Percentiles rank a stretch among this genome's conserved stretches.
Evolutionary conservation across 164 flowering plant genomes (phyloP).

Genomic region (Piper betle): DNA sequence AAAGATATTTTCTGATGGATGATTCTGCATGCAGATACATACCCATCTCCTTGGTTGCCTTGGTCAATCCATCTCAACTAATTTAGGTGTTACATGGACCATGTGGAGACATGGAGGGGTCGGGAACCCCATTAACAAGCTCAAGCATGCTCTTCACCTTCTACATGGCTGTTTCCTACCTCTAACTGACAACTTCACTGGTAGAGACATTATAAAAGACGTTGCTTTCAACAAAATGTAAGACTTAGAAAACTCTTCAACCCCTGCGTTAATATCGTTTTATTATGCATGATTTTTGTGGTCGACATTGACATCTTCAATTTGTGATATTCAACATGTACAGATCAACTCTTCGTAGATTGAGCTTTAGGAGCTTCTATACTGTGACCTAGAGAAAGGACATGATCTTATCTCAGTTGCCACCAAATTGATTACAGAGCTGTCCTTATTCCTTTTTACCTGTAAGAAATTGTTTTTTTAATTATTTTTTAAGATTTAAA

Average conservation of each 20-base stretch:
- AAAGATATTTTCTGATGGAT: no score
- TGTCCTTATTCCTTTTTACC: no score
- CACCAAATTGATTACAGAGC: no score
- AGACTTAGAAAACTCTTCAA: slow-evolving; percentile 7
- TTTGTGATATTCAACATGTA: neutral
- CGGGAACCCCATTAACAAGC: neutral
- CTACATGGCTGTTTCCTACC: slow-evolving; percentile 72
- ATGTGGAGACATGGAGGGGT: neutral
- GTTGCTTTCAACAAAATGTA: slow-evolving; percentile 60
- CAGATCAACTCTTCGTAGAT: slow-evolving; percentile 43
- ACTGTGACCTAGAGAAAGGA: slow-evolving; percentile 51
- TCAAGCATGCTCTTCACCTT: neutral
- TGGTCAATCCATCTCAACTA: neutral
- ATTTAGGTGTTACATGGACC: neutral
- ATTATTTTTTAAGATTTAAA: no score
- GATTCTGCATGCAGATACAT: neutral
- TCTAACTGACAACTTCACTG: slow-evolving; percentile 34
- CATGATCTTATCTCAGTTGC: slow-evolving; percentile 72
- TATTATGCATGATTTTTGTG: neutral
- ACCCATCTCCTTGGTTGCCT: neutral
- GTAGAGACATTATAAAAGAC: slow-evolving; percentile 57
- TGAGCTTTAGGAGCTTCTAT: slow-evolving; percentile 69
- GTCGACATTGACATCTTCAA: neutral
- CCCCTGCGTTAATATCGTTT: neutral
- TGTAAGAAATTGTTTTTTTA: no score